Evolutionary conservation across 345 rosid species (phyloP), one percentile per base, ranked within the genome.

Genomic region (Hypericum androsaemum): DNA sequence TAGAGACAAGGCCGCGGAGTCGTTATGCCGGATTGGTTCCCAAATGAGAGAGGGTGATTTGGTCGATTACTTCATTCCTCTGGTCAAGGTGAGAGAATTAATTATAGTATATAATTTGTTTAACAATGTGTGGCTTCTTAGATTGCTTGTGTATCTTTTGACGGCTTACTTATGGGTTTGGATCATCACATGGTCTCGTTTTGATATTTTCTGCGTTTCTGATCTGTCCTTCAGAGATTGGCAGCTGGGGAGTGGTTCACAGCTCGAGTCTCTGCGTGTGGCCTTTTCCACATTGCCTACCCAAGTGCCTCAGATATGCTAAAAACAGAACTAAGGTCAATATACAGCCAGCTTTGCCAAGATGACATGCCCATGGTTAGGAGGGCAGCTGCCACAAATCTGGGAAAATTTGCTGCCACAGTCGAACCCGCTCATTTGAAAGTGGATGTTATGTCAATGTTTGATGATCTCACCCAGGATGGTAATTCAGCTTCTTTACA

Each of bases 301-400:
- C 85, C 92, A 17, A 80, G 95, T 77, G 98, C 98, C 40, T 61
- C 92, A 7, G 96, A 90, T 59, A 49, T 57, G 64, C 40, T 74
- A 59, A 87, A 82, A 65, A 75, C 82, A 37, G 95, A 90, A 74
- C 62, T 87, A 48, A 68, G 98, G 53, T 62, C 83, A 8, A 51
- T 73, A 59, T 90, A 82, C 62, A 69, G 70, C 43, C 96, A 87
- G 63, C 72, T 90, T 37, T 90, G 98, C 70, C 92, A 87, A 76
- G 98, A 90, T 79, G 98, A 86, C 70, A 87, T 87, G 98, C 98
- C 96, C 22, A 90, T 82, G 96, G 98, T 90, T 64, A 79, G 98
- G 52, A 90, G 89, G 74, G 86, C 98, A 51, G 98, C 98, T 38
- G 96, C 95, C 28, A 69, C 92, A 12, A 90, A 87, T 65, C 77